Evolutionary conservation across 2,329 filamentous ascomycete genomes (phyloP), one percentile per base, ranked within the genome.

Genomic region (Aspergillus sp.): DNA sequence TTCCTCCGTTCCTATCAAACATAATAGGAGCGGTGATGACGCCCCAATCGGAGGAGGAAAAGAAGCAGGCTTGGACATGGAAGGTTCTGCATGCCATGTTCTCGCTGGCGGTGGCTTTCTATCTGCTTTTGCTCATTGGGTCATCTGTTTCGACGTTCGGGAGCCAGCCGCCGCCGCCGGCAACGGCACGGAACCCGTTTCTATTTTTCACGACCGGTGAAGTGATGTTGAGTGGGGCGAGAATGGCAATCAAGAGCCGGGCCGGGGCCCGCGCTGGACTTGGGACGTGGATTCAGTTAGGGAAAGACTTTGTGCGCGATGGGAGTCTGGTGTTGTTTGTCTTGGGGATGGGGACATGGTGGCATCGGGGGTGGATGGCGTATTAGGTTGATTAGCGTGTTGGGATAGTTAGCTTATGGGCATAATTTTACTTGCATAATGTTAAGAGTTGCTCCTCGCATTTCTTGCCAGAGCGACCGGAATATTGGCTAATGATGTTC

Each of bases 51-150:
- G 59, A 66, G 10, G 54, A 60, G 37, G 61, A 69, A 47, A 58
- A 66, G 49, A 61, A 62, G 42, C 56, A 57, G 9, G 49, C 59
- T 31, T 57, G 52, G 35, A 50, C 77, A 7, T 83, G 80, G 81
- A 75, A 78, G 41, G 60, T 79, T 19, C 58, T 82, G 7, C 81
- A 84, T 55, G 71, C 75, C 5, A 37, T 82, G 11, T 81, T 83
- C 57, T 73, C 79, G 4, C 58, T 82, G n/a, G 56, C 63, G 2
- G 66, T 82, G 19, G 79, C 76, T 1, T 52, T 76, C 33, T 85
- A 83, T 60, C 69, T 72, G 32, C 49, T 72, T 0, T 58, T 67
- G 27, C 45, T 65, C 11, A 54, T 72, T 33, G 53, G 61, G 27
- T 48, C 57, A 30, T 66, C 70, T 11, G 60, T 68, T 34, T 51